Percentiles rank a stretch among this genome's conserved stretches.
These are phyloP conservation scores for Dicorynia guianensis DNA, from an alignment of 306 rosid genomes.

Conservation along the genomic window DNA sequence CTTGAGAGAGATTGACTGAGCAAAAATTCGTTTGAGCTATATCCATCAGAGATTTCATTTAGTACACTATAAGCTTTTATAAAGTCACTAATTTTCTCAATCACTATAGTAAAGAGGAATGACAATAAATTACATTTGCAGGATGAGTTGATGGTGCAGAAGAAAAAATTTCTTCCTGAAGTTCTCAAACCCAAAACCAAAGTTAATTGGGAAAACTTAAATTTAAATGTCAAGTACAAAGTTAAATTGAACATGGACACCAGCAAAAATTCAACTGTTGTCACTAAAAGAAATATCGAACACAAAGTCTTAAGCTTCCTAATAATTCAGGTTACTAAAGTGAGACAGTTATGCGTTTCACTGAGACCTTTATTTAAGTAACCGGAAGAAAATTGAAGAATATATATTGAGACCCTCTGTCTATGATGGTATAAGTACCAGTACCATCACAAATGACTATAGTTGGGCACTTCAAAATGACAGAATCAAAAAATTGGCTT, in stretches of 20 bases:
- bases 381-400: not conserved
- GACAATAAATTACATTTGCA: slow-evolving; percentile 5
- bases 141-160: not conserved
- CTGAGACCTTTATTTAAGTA: not conserved
- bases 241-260: too few relatives aligned
- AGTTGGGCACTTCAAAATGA: not conserved
- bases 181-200: slow-evolving; percentile 11
- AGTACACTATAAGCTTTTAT: slow-evolving; percentile 5
- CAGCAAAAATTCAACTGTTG: too few relatives aligned
- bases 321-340: not conserved
- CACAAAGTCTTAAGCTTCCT: too few relatives aligned
- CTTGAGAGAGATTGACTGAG: not conserved
- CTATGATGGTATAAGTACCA: slow-evolving; percentile 6
- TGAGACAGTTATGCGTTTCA: not conserved
- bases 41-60: slow-evolving; percentile 23
- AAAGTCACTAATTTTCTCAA: slow-evolving; percentile 22
- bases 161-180: not conserved
- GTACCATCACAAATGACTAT: slow-evolving; percentile 6
- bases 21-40: slow-evolving; percentile 21
- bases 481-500: slow-evolving; percentile 19
- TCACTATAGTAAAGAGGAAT: slow-evolving; percentile 8
- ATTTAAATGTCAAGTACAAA: not conserved
- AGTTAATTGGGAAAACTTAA: slow-evolving; percentile 18
- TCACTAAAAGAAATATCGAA: too few relatives aligned
- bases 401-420: not conserved